Evolutionary conservation across 2,329 filamentous ascomycete genomes (phyloP), one percentile per base, ranked within the genome.

Genomic region (Epichloe sp.): DNA sequence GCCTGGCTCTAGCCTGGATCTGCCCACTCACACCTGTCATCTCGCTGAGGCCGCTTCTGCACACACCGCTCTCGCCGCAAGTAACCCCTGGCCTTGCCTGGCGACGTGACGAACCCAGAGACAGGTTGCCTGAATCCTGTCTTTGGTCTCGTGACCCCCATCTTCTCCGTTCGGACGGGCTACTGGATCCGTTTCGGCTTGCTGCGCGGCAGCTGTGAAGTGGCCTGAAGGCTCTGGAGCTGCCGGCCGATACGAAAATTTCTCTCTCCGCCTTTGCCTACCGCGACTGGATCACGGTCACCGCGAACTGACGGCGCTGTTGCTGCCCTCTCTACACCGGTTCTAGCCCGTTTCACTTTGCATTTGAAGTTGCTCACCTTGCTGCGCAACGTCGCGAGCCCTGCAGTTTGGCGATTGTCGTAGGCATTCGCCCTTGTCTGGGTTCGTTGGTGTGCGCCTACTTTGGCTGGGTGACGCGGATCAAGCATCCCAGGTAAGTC

Each of bases 201-300:
- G 26, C 34, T 47, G 48, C 45, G 48, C 52, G 48, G 49, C 52
- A 48, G 49, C 48, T 48, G 52, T 41, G 53, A 53, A 47, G 53
- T 53, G 51, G 53, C 51, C 49, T 53, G 48, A 47, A 42, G 44
- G 38, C 49, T 48, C 37, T 47, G 44, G 48, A 40, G 52, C 48
- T 54, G 53, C 56, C 55, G 55, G 56, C 53, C 53, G 57, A 55
- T 54, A 59, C 60, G 61, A 66, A 65, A 65, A 62, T 62, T 64
- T 66, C 61, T 63, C 56, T 57, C 56, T 45, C 60, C 56, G 49
- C 56, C n/a, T 19, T 21, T 57, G 57, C 55, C 54, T 58, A 17
- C 26, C 50, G 48, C 52, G 26, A 53, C 56, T 53, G 53, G 54
- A 51, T 47, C 45, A 52, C 53, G 55, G 55, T 54, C 53, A 54